Evolutionary conservation across 768 basidiomycete genomes (phyloP), one percentile per base, ranked within the genome.

Genomic region (Asterophora parasitica): DNA sequence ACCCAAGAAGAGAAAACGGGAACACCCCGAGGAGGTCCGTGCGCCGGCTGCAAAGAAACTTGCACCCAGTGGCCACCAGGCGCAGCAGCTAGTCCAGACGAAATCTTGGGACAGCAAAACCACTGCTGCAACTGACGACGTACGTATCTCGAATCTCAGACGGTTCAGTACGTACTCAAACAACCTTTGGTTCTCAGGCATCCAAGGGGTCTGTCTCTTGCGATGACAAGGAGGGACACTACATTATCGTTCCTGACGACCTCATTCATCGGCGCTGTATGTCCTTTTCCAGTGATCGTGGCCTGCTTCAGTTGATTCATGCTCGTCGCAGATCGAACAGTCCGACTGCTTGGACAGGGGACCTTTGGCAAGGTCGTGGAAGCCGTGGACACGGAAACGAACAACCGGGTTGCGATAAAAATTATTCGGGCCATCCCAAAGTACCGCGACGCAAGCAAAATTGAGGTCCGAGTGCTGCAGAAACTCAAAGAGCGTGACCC

Each of bases 321-420:
- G 50, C 31, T 44, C 34, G 28, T 47, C 50, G 11, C 59, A 97
- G 95, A 97, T 80, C 89, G 88, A 40, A 97, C 94, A 34, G 82
- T 94, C 51, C 79, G 83, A 49, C 74, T 94, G 17, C 75, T 99
- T 4, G 96, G 96, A 13, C 95, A 98, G 71, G 96, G 96, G 10
- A 98, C 96, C 11, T 99, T 98, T 62, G 96, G 96, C 57, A 99
- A 98, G 67, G 96, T 99, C 26, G 93, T 99, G 40, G 91, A 97
- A 65, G 92, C 92, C 6, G 65, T 87, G 57, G 91, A 96, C 71
- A 79, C 79, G 34, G 76, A 82, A 54, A 85, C 79, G 20, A 79
- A 85, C 51, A 75, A 73, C 56, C 74, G 82, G 59, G 94, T 97
- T 27, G 96, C 96, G 42, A 92, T 99, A 73, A 99, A 99, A 77